A percentile compares a stretch with the other conserved stretches of the same genome.
phyloP scores from a whole-genome alignment of 495 filamentous ascomycete genomes.

The Aspergillus avenaceus region DNA sequence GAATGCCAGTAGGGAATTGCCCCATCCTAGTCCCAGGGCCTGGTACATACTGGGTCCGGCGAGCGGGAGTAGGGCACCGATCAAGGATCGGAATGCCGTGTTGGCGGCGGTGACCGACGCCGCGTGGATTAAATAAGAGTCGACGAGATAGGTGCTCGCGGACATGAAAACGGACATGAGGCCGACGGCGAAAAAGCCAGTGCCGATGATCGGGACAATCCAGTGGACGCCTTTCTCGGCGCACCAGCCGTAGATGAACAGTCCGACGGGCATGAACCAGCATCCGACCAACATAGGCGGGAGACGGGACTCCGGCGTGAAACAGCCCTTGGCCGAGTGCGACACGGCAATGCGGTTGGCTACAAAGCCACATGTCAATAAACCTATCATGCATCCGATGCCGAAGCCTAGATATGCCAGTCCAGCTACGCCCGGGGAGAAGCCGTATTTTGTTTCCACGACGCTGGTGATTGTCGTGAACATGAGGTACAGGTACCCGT shows the following conservation, averaged over 20 bases:
- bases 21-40: constrained; percentile 41
- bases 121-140: constrained; percentile 62
- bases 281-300: constrained; percentile 57
- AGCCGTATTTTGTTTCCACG: constrained; percentile 50
- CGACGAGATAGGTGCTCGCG: constrained; percentile 65
- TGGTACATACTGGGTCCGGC: constrained; percentile 41
- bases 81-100: constrained; percentile 52
- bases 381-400: constrained; percentile 44
- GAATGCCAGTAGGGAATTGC: constrained; percentile 43
- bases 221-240: constrained; percentile 51
- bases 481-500: constrained; percentile 59
- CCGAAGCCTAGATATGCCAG: constrained; percentile 52
- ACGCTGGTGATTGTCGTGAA: constrained; percentile 58
- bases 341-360: constrained; percentile 27
- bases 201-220: constrained; percentile 64
- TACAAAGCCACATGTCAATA: constrained; percentile 27
- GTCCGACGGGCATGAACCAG: constrained; percentile 51
- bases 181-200: constrained; percentile 62
- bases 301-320: constrained; percentile 27
- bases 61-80: constrained; percentile 54
- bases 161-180: constrained; percentile 47
- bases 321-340: constrained; percentile 13
- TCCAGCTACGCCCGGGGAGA: constrained; percentile 53
- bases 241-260: constrained; percentile 77
- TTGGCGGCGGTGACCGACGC: constrained; percentile 63